phyloP scores from a whole-genome alignment of 2,329 filamentous ascomycete species.

The Cercospora sojina region DNA sequence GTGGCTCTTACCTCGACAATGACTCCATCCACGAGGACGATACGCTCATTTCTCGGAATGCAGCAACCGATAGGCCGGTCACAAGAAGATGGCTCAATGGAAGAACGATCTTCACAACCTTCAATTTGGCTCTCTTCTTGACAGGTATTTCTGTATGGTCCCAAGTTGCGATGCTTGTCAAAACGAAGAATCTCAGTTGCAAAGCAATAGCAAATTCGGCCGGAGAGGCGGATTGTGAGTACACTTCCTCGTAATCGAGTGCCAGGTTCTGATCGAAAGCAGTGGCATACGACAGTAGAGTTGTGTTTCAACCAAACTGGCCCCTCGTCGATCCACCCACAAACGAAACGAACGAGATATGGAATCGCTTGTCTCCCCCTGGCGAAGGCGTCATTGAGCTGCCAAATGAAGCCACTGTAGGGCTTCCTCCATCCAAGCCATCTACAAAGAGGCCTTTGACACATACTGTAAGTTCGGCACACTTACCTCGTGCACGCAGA shows the following conservation, averaged over 20 bases:
- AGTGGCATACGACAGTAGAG: not conserved
- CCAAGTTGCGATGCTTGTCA: not conserved
- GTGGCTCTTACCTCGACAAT: not conserved
- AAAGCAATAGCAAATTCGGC: not conserved
- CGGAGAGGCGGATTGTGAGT: not conserved
- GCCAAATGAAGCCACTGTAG: not conserved
- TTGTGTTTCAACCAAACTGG: not conserved
- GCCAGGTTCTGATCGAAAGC: not conserved
- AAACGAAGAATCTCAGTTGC: not conserved
- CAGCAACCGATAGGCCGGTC: not conserved
- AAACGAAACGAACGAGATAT: not conserved
- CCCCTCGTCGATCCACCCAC: not conserved
- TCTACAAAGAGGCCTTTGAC: not conserved
- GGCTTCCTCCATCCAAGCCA: not conserved
- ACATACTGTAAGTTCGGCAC: not conserved
- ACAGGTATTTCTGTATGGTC: not conserved
- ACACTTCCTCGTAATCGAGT: not conserved
- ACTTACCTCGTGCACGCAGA: not conserved
- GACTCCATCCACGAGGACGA: not conserved
- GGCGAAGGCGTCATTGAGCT: not conserved
- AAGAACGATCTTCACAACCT: not conserved
- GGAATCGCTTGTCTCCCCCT: not conserved
- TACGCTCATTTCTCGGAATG: not conserved
- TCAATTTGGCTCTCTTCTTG: not conserved
- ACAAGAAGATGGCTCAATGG: not conserved